phyloP scores from a whole-genome alignment of 371 early-diverging fungal species.

The Apophysomyces elegans region DNA sequence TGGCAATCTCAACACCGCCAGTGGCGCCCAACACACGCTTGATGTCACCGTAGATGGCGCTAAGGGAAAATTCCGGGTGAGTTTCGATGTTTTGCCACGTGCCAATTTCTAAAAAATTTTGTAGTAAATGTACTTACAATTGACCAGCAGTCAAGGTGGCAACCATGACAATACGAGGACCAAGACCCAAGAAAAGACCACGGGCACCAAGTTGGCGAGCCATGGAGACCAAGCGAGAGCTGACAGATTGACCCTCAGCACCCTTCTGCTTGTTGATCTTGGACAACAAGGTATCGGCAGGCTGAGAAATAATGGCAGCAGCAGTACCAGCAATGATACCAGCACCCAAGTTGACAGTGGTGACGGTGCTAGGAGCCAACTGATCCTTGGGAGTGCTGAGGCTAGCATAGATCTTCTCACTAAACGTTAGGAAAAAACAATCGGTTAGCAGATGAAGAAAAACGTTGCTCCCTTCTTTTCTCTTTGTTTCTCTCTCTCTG shows the following conservation, averaged over 20 bases:
- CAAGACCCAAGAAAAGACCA: conserved; percentile 72
- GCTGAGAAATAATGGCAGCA: conserved; percentile 94
- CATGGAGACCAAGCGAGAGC: conserved; percentile 51
- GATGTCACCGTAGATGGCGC: conserved; percentile 65
- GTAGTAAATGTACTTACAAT: conserved; percentile 31
- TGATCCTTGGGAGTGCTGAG: conserved; percentile 49
- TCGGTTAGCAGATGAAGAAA: not conserved
- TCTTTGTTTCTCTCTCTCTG: conserved; percentile 53
- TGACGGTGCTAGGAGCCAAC: conserved; percentile 29
- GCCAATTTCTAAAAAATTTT: conserved; percentile 8
- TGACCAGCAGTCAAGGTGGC: conserved; percentile 75
- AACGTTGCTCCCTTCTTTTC: not conserved
- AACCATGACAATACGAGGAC: conserved; percentile 78
- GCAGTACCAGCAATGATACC: conserved; percentile 93
- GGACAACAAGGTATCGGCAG: conserved; percentile 94
- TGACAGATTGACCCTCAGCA: conserved; percentile 48
- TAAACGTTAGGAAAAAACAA: conserved; percentile 18
- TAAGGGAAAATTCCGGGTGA: conserved; percentile 17
- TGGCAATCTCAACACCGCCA: conserved; percentile 64
- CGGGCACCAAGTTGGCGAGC: conserved; percentile 61
- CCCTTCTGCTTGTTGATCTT: conserved; percentile 78
- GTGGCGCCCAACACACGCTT: conserved; percentile 74
- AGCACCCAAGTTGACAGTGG: conserved; percentile 82
- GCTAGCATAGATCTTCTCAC: conserved; percentile 36
- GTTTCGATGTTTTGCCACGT: not conserved